Base-by-base conservation (phyloP, 345 rosid species). In the Nasturtium officinale region DNA sequence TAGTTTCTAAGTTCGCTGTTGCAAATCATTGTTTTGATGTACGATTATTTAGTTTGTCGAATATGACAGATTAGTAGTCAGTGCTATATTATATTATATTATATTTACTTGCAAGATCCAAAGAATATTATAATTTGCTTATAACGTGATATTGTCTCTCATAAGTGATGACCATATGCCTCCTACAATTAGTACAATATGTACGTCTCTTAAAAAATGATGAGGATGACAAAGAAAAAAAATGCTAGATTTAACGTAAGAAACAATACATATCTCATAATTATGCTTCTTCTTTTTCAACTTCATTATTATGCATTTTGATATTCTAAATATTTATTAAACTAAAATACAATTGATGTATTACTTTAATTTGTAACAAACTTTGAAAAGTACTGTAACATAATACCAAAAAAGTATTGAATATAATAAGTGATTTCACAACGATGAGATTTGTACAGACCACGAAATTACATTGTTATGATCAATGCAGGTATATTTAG, bases 161-260 rank as follows among this genome's bases (percentile, higher is more conserved):
- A 6, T 40, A 40, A 53, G 18, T 54, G 42, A 54, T 38, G 7
- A 40, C 29, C 53, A 68, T 18, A 29, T 54, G 15, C 53, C 6
- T 40, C 72, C 18, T 52, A 15, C 52, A n/a, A n/a, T n/a, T n/a
- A n/a, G n/a, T 54, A 42, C 42, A 17, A n/a, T 23, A 15, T 5
- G 7, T 65, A 16, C 25, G 38, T 32, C 26, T 67, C 16, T n/a
- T 67, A 16, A 53, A 28, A 4, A 28, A 2, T 29, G 23, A 43
- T 45, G 54, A 28, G 10, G 16, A 45, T 7, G n/a, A 6, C 6
- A 29, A 18, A 30, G 1, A 29, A 45, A 45, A 67, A 40, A 6
- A 2, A 45, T 69, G 45, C 43, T 56, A 57, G 53, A 55, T 15
- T 38, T 40, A 54, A 29, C 43, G 72, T 54, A 67, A 54, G 53